Percentiles rank a stretch among this genome's conserved stretches.
Evolutionary conservation across 1,284 basidiomycete genomes (phyloP).

Genomic region (Volvariella volvacea): DNA sequence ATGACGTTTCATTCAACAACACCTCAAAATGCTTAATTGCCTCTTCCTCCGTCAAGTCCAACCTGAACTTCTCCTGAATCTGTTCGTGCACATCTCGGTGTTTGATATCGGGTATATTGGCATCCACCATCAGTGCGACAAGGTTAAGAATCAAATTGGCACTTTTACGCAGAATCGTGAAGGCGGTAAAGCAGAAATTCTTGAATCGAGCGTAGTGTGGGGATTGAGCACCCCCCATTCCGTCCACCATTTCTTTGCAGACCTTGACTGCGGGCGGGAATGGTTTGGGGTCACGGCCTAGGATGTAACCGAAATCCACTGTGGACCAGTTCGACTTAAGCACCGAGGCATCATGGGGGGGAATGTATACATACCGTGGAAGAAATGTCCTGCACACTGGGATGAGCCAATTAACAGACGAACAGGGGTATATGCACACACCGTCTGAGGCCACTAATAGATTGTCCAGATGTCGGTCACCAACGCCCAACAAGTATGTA

Average conservation of each 20-base stretch:
- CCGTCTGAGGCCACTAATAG: conserved; percentile 90
- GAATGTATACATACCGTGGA: conserved; percentile 55
- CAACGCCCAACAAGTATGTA: conserved; percentile 94
- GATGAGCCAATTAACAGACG: conserved; percentile 6
- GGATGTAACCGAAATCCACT: conserved; percentile 99
- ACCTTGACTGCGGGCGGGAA: conserved; percentile 98
- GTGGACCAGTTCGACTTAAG: too few relatives aligned
- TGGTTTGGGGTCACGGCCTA: conserved; percentile 96
- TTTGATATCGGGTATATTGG: conserved; percentile 97
- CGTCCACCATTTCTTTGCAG: conserved; percentile 99
- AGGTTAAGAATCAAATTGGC: conserved; percentile 98
- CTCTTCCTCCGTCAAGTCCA: conserved; percentile 92
- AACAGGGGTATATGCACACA: conserved; percentile 21
- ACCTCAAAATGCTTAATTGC: conserved; percentile 97
- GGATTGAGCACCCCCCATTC: conserved; percentile 94
- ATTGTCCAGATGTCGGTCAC: conserved; percentile 97
- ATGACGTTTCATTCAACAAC: conserved; percentile 90
- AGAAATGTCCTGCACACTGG: conserved; percentile 62
- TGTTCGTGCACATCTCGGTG: conserved; percentile 81
- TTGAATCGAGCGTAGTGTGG: conserved; percentile 94
- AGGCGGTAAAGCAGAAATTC: conserved; percentile 93
- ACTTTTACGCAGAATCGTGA: conserved; percentile 91
- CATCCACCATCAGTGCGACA: conserved; percentile 96
- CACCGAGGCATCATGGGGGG: conserved; percentile 11
- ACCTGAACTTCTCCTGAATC: conserved; percentile 94